A percentile compares a stretch with the other conserved stretches of the same genome.
These are phyloP conservation scores for Leccinum obscurum DNA, from an alignment of 768 basidiomycete genomes.

Conservation along the genomic window DNA sequence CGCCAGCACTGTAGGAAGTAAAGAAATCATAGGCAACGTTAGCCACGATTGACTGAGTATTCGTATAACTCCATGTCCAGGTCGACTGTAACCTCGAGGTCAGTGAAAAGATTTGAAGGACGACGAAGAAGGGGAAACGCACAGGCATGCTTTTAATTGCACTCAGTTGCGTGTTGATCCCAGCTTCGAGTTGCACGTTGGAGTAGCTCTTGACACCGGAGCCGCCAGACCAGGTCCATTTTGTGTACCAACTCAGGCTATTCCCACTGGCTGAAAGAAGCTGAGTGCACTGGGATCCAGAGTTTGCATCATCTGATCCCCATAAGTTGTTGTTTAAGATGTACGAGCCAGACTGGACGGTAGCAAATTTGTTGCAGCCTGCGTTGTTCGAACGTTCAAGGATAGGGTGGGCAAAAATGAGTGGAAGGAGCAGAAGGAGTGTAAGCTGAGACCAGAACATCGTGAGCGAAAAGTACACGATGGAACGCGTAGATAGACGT, in stretches of 20 bases:
- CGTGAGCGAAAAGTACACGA: background rate
- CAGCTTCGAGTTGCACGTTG: slow-evolving; percentile 51
- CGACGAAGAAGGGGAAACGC: slow-evolving; percentile 14
- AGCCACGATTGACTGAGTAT: slow-evolving; percentile 43
- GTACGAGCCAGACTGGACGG: slow-evolving; percentile 46
- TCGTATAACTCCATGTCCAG: slow-evolving; percentile 57
- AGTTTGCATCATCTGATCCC: slow-evolving; percentile 39
- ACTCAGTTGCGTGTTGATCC: slow-evolving; percentile 53
- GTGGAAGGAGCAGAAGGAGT: slow-evolving; percentile 22
- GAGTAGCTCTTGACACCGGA: slow-evolving; percentile 60
- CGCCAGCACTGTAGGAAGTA: slow-evolving; percentile 51
- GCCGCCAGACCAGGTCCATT: slow-evolving; percentile 55
- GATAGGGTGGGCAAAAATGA: slow-evolving; percentile 17
- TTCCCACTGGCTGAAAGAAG: slow-evolving; percentile 43
- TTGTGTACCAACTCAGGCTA: slow-evolving; percentile 50
- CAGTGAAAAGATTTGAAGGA: background rate
- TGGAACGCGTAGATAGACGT: background rate
- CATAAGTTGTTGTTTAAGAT: slow-evolving; percentile 51
- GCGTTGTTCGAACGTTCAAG: background rate
- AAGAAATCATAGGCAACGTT: slow-evolving; percentile 67
- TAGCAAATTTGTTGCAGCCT: slow-evolving; percentile 53
- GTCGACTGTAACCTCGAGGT: slow-evolving; percentile 36
- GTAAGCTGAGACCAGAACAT: slow-evolving; percentile 14
- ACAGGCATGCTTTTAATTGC: slow-evolving; percentile 59
- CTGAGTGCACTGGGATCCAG: slow-evolving; percentile 53